Conservation (phyloP, 371 early-diverging fungal genomes). For the Mitosporidium daphniae region DNA sequence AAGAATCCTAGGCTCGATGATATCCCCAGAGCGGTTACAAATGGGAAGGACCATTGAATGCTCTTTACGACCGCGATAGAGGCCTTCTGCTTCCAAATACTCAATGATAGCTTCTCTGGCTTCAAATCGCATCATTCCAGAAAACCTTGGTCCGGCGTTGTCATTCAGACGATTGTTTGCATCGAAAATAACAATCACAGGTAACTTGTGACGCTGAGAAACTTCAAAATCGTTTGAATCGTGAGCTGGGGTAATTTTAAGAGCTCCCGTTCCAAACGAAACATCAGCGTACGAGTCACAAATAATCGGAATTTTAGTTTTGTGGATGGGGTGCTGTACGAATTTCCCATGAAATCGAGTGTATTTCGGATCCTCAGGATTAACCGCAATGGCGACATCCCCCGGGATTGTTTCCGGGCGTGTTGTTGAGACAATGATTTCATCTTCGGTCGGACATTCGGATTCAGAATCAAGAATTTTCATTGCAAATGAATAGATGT, state of each 20-base stretch:
- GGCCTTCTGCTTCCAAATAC: slow-evolving; percentile 40
- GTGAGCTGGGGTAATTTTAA: slow-evolving; percentile 98
- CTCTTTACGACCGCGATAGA: slow-evolving; percentile 44
- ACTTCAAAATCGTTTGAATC: slow-evolving; percentile 91
- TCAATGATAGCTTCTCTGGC: slow-evolving; percentile 52
- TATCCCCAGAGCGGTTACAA: slow-evolving; percentile 67
- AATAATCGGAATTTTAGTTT: slow-evolving; percentile 49
- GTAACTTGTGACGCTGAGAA: slow-evolving; percentile 65
- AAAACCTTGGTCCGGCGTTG: slow-evolving; percentile 24
- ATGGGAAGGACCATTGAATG: slow-evolving; percentile 77
- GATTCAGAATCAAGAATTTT: slow-evolving; percentile 9
- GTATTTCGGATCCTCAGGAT: slow-evolving; percentile 56
- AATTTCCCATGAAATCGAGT: slow-evolving; percentile 56
- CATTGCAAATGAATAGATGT: slow-evolving; percentile 52
- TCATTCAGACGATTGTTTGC: slow-evolving; percentile 73
- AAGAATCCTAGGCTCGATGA: slow-evolving; percentile 88
- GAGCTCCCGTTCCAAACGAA: slow-evolving; percentile 89
- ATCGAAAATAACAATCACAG: slow-evolving; percentile 69
- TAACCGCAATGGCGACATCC: slow-evolving; percentile 81
- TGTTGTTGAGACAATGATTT: slow-evolving; percentile 83
- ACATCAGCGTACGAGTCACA: slow-evolving; percentile 67
- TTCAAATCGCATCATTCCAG: slow-evolving; percentile 73
- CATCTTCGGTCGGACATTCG: slow-evolving; percentile 34
- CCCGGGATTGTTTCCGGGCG: slow-evolving; percentile 98
- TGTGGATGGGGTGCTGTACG: slow-evolving; percentile 73